Evolutionary conservation across 179 eudicot species (phyloP), one percentile per base, ranked within the genome.

Genomic region (Silene coronaria): DNA sequence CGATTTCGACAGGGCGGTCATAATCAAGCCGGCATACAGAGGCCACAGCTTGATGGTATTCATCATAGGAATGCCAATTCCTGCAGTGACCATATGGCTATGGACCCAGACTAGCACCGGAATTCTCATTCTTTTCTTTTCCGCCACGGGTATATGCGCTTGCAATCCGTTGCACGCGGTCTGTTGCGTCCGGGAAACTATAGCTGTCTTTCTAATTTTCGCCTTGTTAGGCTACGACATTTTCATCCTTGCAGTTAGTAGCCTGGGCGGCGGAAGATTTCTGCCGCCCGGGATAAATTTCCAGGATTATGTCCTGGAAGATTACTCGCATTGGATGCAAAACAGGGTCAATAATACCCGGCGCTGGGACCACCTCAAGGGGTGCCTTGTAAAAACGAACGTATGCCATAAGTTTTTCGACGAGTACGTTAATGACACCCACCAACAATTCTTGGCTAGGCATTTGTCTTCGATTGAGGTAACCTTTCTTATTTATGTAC

Each of bases 301-400:
- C 23, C 72, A 77, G 70, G 80, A 77, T 36, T 77, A 77, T 45
- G 19, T 45, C 12, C 71, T 77, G 3, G 71, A 73, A 1, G 75
- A 71, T 24, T 77, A 77, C 75, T 77, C 80, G 7, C 16, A 53
- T 48, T 78, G 80, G 80, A 23, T 78, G 26, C 57, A 53, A 6
- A 66, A 78, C 1, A 55, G 76, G 73, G 67, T 78, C 1, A 57
- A 58, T 32, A 24, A 23, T 7, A 10, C 59, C 5, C 28, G 66
- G 27, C 76, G 72, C 24, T 78, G 80, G 80, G 74, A 3, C 0
- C 5, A 53, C 13, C 62, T 75, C 5, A 75, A 75, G 64, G n/a
- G 9, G 1, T 75, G 78, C 12, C 7, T 75, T 19, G 6, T 26
- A 1, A 34, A 75, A 2, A 65, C 17, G 6, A 24, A 75, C 2